Evolutionary conservation across 768 basidiomycete species (phyloP).

Genomic region (Gautieria morchelliformis): DNA sequence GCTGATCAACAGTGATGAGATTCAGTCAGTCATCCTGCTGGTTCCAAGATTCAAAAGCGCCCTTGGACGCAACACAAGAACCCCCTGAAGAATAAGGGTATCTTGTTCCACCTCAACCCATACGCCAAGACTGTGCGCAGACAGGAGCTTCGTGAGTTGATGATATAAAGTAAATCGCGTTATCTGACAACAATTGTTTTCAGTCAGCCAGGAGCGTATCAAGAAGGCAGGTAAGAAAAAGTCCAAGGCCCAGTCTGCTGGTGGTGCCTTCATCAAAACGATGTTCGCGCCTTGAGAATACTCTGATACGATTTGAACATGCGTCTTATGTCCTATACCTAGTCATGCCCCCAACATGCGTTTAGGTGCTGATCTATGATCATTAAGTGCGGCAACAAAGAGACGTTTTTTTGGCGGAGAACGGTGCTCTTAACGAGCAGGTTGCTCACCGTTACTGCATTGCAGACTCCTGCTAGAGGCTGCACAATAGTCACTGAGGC

Average conservation of each 20-base stretch:
- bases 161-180: neutral
- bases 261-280: conserved; percentile 75
- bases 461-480: no score
- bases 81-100: conserved; percentile 86
- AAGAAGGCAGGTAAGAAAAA: conserved; percentile 56
- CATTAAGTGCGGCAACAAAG: no score
- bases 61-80: conserved; percentile 99
- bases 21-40: conserved; percentile 93
- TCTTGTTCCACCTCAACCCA: conserved; percentile 96
- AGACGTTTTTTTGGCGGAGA: no score
- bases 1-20: conserved; percentile 96
- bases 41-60: conserved; percentile 77
- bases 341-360: neutral
- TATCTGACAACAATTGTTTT: neutral
- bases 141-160: conserved; percentile 75
- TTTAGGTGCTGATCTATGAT: neutral
- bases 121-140: conserved; percentile 92
- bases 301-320: neutral
- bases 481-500: no score
- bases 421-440: no score
- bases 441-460: no score
- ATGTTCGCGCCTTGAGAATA: conserved; percentile 80
- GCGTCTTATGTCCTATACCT: neutral
- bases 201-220: conserved; percentile 74
- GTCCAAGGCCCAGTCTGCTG: conserved; percentile 42